Percentiles rank a stretch among this genome's conserved stretches.
phyloP scores from a whole-genome alignment of 345 rosid genomes.

The Melastoma malabathricum region DNA sequence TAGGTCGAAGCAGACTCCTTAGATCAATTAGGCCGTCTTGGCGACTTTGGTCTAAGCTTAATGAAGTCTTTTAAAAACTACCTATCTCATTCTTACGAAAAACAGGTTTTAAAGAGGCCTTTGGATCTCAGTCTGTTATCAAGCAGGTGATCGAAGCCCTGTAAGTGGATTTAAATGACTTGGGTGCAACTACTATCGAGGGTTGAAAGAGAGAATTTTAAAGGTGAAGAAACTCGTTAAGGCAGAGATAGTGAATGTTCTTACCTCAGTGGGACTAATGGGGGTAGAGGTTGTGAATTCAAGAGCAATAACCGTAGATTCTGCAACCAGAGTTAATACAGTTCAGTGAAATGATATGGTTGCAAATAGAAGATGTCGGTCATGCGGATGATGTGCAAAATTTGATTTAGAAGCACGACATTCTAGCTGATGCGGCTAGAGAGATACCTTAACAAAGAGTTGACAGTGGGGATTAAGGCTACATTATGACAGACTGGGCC shows the following conservation, averaged over 20 bases:
- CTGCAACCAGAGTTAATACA: constrained; percentile 28
- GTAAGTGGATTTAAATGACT: constrained; percentile 32
- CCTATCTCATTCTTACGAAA: no score
- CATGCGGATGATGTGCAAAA: constrained; percentile 45
- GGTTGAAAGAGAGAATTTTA: constrained; percentile 36
- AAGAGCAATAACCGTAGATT: constrained; percentile 18
- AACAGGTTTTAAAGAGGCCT: constrained; percentile 48
- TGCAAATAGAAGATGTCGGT: constrained; percentile 39
- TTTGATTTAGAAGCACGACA: constrained; percentile 46
- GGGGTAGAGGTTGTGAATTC: constrained; percentile 25
- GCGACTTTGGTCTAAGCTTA: no score
- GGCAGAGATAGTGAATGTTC: constrained; percentile 32
- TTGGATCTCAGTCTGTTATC: constrained; percentile 38
- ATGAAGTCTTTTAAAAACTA: no score
- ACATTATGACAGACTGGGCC: constrained; percentile 48
- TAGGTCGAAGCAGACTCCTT: no score
- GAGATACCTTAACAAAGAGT: constrained; percentile 23
- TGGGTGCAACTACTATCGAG: constrained; percentile 42
- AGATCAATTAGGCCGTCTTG: no score
- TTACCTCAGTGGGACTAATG: constrained; percentile 49
- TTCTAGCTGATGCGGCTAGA: constrained; percentile 51
- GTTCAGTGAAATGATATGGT: constrained; percentile 38
- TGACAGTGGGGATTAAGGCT: constrained; percentile 39
- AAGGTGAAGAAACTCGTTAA: constrained; percentile 36
- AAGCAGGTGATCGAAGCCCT: constrained; percentile 56